Conservation (phyloP, 441 rosid genomes). For the Pelargonium cotyledonis region DNA sequence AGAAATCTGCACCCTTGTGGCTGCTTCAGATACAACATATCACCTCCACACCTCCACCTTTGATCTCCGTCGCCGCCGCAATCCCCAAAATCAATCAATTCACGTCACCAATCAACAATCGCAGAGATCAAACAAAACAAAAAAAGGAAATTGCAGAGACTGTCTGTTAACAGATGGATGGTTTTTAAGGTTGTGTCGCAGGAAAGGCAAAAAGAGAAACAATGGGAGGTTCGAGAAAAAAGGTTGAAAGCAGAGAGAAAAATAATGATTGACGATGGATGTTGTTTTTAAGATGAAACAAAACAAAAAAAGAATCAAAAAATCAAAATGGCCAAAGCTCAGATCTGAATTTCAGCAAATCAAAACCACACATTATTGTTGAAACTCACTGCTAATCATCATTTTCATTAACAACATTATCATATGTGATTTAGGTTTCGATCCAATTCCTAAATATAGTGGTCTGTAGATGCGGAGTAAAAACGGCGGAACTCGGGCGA, state of each 20-base stretch:
- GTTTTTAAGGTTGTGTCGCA: too few species aligned
- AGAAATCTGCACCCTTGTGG: slow-evolving; percentile 36
- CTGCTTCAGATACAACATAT: slow-evolving; percentile 68
- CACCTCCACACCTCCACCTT: not conserved
- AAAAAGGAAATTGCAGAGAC: too few species aligned
- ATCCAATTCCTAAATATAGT: too few species aligned
- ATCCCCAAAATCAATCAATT: not conserved
- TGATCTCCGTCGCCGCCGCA: not conserved
- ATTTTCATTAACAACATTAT: not conserved
- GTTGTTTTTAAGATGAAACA: not conserved
- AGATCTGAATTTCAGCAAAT: not conserved
- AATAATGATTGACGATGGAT: slow-evolving; percentile 31
- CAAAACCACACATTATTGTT: slow-evolving; percentile 6
- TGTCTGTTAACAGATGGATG: too few species aligned
- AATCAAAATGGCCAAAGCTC: not conserved
- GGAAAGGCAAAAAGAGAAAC: not conserved
- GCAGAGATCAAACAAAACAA: not conserved
- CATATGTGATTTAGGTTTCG: too few species aligned
- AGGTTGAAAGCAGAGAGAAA: slow-evolving; percentile 1
- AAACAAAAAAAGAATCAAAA: not conserved
- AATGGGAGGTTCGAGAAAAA: slow-evolving; percentile 44
- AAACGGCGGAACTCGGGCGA: too few species aligned
- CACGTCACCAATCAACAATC: not conserved
- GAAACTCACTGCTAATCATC: not conserved
- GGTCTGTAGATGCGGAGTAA: too few species aligned